phyloP scores from a whole-genome alignment of 2,329 filamentous ascomycete genomes.

The Aureobasidium zeae region DNA sequence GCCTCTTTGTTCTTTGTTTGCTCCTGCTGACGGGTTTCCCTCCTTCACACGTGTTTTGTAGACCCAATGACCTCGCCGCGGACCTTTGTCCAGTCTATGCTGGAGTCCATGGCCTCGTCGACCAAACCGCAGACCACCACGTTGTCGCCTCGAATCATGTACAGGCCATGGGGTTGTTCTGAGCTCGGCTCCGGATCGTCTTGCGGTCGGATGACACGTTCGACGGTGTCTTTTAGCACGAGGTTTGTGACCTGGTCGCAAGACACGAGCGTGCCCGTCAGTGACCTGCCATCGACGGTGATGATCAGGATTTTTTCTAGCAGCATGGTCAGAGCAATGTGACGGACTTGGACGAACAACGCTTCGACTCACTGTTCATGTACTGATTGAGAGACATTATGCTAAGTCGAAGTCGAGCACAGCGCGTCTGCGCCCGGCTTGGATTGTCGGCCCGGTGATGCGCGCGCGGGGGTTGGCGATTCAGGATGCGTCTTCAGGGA shows the following conservation, averaged over 20 bases:
- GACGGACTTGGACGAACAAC: not conserved
- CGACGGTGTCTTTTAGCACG: conserved; percentile 71
- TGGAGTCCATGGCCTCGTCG: conserved; percentile 78
- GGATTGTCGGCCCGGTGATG: too few species aligned
- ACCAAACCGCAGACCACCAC: conserved; percentile 84
- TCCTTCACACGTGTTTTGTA: conserved; percentile 61
- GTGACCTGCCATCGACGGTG: conserved; percentile 81
- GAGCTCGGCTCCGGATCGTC: conserved; percentile 76
- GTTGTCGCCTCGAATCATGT: conserved; percentile 88
- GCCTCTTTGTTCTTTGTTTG: conserved; percentile 1
- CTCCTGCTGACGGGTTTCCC: not conserved
- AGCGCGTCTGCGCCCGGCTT: conserved; percentile 17
- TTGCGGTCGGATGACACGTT: conserved; percentile 78
- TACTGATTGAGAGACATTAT: conserved; percentile 36
- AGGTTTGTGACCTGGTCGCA: conserved; percentile 91
- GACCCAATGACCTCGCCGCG: conserved; percentile 73
- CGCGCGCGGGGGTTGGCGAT: too few species aligned
- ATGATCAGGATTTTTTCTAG: conserved; percentile 88
- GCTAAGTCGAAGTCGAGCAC: conserved; percentile 5
- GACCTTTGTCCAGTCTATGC: conserved; percentile 89
- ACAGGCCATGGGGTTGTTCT: conserved; percentile 75
- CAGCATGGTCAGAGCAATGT: conserved; percentile 26
- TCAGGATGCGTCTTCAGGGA: too few species aligned
- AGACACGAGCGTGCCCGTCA: conserved; percentile 65
- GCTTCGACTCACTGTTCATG: conserved; percentile 31